Conservation (phyloP, 805 yeast species). For the Lipomyces chichibuensis region DNA sequence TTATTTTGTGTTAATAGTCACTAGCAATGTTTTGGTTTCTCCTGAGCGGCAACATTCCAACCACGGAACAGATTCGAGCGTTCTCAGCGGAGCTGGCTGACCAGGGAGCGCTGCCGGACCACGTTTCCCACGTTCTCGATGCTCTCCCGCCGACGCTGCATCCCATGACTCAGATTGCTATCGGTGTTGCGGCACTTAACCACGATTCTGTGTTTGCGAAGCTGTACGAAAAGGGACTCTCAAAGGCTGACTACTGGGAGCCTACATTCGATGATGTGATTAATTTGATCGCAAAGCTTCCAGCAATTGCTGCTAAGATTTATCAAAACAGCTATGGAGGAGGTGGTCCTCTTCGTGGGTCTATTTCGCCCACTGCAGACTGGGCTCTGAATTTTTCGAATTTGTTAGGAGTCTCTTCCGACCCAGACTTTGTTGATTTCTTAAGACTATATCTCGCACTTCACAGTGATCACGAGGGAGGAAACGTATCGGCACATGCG, state of each 20-base stretch:
- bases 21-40: conserved; percentile 69
- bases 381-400: conserved; percentile 74
- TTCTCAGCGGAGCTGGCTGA: conserved; percentile 65
- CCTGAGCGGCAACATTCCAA: conserved; percentile 72
- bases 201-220: conserved; percentile 70
- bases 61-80: conserved; percentile 59
- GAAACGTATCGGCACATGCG: conserved; percentile 80
- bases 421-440: conserved; percentile 61
- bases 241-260: conserved; percentile 75
- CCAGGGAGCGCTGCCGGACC: conserved; percentile 65
- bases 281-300: conserved; percentile 71
- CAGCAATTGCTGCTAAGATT: conserved; percentile 72
- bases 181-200: conserved; percentile 74
- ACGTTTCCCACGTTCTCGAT: conserved; percentile 63
- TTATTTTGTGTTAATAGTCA: background rate
- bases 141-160: conserved; percentile 68
- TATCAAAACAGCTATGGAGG: conserved; percentile 63
- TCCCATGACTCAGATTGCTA: conserved; percentile 83
- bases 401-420: conserved; percentile 60
- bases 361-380: conserved; percentile 59
- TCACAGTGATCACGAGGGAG: conserved; percentile 84
- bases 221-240: conserved; percentile 70
- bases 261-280: conserved; percentile 72
- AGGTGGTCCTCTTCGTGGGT: conserved; percentile 53
- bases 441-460: conserved; percentile 72